Percentiles rank a stretch among this genome's conserved stretches.
Conservation (phyloP, 1,284 basidiomycete genomes). For the Uromyces viciae-fabae region DNA sequence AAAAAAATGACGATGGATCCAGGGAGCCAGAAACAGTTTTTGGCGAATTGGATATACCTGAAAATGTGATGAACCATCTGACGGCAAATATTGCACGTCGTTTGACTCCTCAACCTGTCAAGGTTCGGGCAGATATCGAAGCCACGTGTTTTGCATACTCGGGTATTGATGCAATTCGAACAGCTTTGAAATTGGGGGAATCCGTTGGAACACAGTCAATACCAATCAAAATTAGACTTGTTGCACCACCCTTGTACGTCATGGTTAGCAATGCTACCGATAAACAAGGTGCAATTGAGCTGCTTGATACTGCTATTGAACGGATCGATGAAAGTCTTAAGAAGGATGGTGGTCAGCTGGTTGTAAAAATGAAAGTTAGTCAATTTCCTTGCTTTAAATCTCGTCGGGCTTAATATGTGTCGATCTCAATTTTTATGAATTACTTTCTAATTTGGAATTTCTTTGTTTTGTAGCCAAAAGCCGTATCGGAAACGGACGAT, state of each 20-base stretch:
- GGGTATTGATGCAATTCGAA: conserved; percentile 97
- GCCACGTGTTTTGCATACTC: conserved; percentile 93
- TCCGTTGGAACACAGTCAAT: conserved; percentile 78
- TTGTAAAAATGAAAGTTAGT: conserved; percentile 92
- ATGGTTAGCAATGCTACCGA: conserved; percentile 94
- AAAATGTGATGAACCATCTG: conserved; percentile 67
- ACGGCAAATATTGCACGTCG: conserved; percentile 85
- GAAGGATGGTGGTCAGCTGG: conserved; percentile 74
- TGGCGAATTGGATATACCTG: conserved; percentile 63
- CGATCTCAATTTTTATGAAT: neutral
- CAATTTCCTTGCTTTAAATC: neutral
- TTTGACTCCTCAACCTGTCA: conserved; percentile 96
- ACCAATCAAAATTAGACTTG: conserved; percentile 94
- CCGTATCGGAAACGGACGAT: conserved; percentile 93
- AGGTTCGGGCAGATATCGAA: conserved; percentile 96
- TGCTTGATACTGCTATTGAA: conserved; percentile 88
- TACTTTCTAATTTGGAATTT: neutral
- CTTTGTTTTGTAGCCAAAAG: conserved; percentile 70
- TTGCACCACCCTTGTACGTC: conserved; percentile 94
- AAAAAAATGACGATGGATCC: conserved; percentile 18
- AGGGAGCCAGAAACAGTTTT: conserved; percentile 87
- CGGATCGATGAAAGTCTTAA: conserved; percentile 80
- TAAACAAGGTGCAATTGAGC: conserved; percentile 88
- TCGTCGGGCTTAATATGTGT: neutral
- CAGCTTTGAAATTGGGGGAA: conserved; percentile 83